Percentiles rank a stretch among this genome's conserved stretches.
phyloP scores from a whole-genome alignment of 2,329 filamentous ascomycete genomes.

The Colletotrichum spaethianum region DNA sequence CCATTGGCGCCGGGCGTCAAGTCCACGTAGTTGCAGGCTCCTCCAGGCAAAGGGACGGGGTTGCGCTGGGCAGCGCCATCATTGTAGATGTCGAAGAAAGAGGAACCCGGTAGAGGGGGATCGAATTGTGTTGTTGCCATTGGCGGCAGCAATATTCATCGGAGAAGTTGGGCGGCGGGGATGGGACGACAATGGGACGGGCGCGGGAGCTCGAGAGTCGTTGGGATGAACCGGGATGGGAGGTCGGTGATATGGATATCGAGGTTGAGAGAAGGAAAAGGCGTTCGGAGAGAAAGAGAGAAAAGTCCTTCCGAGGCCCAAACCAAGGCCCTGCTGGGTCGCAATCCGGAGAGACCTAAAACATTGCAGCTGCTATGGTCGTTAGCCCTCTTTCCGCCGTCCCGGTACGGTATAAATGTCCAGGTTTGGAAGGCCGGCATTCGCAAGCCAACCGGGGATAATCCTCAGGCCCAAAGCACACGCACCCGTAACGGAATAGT shows the following conservation, averaged over 20 bases:
- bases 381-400: slow-evolving; percentile 33
- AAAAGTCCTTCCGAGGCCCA: slow-evolving; percentile 45
- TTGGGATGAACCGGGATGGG: slow-evolving; percentile 40
- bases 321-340: slow-evolving; percentile 53
- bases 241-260: slow-evolving; percentile 39
- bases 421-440: slow-evolving; percentile 34
- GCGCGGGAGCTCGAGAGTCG: slow-evolving; percentile 33
- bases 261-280: slow-evolving; percentile 11
- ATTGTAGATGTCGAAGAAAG: slow-evolving; percentile 70
- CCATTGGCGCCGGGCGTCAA: slow-evolving; percentile 65
- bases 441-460: slow-evolving; percentile 33
- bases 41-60: slow-evolving; percentile 60
- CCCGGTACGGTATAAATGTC: slow-evolving; percentile 17
- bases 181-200: slow-evolving; percentile 38
- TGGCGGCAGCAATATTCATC: slow-evolving; percentile 54
- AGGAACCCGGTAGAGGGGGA: slow-evolving; percentile 56
- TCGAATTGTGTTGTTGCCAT: slow-evolving; percentile 69
- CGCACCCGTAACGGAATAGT: slow-evolving; percentile 27
- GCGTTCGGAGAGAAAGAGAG: slow-evolving; percentile 15
- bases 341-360: slow-evolving; percentile 50
- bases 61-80: slow-evolving; percentile 56
- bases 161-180: slow-evolving; percentile 47
- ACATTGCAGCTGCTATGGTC: slow-evolving; percentile 49
- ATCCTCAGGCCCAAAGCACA: slow-evolving; percentile 30
- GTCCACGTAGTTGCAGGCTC: slow-evolving; percentile 72